Base-by-base conservation (phyloP, 352 stramenopile species). In the Globisporangium middletonii region DNA sequence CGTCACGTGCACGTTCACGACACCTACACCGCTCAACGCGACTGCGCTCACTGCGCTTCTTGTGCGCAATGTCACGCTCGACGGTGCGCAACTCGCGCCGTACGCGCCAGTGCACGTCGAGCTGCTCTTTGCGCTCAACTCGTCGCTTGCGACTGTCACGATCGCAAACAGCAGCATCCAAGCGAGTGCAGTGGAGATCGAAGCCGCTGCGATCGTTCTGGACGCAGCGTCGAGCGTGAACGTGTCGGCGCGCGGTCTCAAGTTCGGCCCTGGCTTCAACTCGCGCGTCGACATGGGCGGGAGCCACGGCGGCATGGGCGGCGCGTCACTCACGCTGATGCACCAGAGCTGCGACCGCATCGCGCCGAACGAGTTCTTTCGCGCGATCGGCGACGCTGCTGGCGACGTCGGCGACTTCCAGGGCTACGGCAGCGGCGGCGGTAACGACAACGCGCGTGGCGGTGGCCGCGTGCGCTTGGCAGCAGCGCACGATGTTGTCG, bases 181-280 rank as follows among this genome's bases (percentile, higher is more conserved):
- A 7, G 68, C 79, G 35, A 92, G 79, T 28, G 85, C 78, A 6
- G 69, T 94, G 37, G 72, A 78, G n/a, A 69, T 94, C 41, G 54
- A 59, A 9, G 78, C 80, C 1, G 53, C 64, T 2, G 62, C 71
- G 15, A 57, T 92, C 8, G 47, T 62, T 0, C 53, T 94, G 6
- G 76, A 89, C 27, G 63, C 52, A 2, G 44, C 50, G 11, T 87
- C 83, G 0, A 48, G 45, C 19, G 42, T 94, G 38, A 80, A 94
- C 48, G 77, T 79, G 8, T 79, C 80, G 18, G 81, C 68, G 2
- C 60, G 57, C 7, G 85, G 85, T 6, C 68, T 94, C 16, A 89
- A 89, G 57, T 94, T 93, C 27, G 85, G 85, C 1, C 85, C 83
- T 5, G 85, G 85, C 0, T 94, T 84, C 64, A 89, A 91, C 60